Evolutionary conservation across 441 rosid genomes (phyloP), one percentile per base, ranked within the genome.

Genomic region (Arabidopsis lyrata): DNA sequence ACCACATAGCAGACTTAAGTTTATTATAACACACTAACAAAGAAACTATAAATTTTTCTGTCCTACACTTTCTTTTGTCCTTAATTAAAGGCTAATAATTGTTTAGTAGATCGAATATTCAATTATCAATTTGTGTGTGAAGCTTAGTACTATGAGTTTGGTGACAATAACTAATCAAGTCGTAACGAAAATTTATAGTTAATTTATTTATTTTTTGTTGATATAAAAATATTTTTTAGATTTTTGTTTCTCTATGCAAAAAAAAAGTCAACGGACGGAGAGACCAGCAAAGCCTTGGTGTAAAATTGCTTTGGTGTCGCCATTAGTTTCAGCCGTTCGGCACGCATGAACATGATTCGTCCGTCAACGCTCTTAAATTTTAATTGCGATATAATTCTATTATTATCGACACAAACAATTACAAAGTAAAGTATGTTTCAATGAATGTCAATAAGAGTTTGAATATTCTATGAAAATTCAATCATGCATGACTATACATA

Each of bases 241-340:
- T 16, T 15, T 18, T 35, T 50, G 22, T 50, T 34, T 20, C 31
- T 58, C 15, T 29, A 29, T 29, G 31, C 31, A 29, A 31, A 63
- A 63, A 6, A 2, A 38, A 75, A 62, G 79, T 69, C 70, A 76
- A 63, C 68, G 66, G 60, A 36, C n/a, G 32, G 52, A 69, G 52
- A 68, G 52, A 63, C 7, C 50, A 74, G 44, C 74, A 49, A 74
- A 24, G 56, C 12, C 36, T 68, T 42, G 73, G 49, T 75, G 63
- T 67, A 34, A 12, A 20, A 11, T 45, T 36, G 79, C 75, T 55
- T 63, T 31, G 66, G 24, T 76, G 61, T 59, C 66, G 45, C 61
- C 71, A 70, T 36, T 48, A 47, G 54, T 56, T 76, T 75, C 59
- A 62, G 70, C 79, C 70, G 79, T 53, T 68, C 52, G 74, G 79